Percentiles rank a stretch among this genome's conserved stretches.
phyloP scores from a whole-genome alignment of 2,329 filamentous ascomycete species.

The Pseudogymnoascus sp. region DNA sequence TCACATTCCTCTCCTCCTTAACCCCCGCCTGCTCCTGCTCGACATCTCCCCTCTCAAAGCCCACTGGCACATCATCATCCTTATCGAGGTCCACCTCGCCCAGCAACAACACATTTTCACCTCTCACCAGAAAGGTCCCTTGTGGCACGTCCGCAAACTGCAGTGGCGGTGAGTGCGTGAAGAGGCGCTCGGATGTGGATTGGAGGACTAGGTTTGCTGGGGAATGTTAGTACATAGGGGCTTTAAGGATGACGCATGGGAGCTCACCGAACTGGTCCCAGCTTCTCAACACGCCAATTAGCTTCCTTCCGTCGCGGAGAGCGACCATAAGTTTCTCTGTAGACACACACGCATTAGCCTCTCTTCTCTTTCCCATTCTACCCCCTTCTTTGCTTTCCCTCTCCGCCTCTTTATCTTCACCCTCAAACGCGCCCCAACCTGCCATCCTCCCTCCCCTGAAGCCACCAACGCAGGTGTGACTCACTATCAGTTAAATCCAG shows the following conservation, averaged over 20 bases:
- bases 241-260: constrained; percentile 6
- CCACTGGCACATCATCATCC: constrained; percentile 76
- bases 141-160: constrained; percentile 79
- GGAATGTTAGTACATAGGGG: constrained; percentile 14
- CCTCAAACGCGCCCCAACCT: background rate
- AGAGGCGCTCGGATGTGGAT: constrained; percentile 84
- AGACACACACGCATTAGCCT: constrained; percentile 22
- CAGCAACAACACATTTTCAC: constrained; percentile 92
- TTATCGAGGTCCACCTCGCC: constrained; percentile 96
- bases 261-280: constrained; percentile 94
- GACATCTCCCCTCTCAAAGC: constrained; percentile 59
- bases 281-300: constrained; percentile 84
- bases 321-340: constrained; percentile 91
- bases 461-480: constrained; percentile 29
- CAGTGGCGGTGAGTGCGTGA: constrained; percentile 42
- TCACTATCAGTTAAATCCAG: constrained; percentile 96
- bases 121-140: constrained; percentile 85
- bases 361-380: background rate
- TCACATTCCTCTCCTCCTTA: constrained; percentile 61
- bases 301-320: constrained; percentile 86
- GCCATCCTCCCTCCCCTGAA: background rate
- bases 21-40: constrained; percentile 66
- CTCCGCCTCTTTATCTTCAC: background rate
- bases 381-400: constrained; percentile 17
- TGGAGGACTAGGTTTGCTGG: constrained; percentile 91